Evolutionary conservation across 768 basidiomycete genomes (phyloP), one percentile per base, ranked within the genome.

Genomic region (Suillus spraguei): DNA sequence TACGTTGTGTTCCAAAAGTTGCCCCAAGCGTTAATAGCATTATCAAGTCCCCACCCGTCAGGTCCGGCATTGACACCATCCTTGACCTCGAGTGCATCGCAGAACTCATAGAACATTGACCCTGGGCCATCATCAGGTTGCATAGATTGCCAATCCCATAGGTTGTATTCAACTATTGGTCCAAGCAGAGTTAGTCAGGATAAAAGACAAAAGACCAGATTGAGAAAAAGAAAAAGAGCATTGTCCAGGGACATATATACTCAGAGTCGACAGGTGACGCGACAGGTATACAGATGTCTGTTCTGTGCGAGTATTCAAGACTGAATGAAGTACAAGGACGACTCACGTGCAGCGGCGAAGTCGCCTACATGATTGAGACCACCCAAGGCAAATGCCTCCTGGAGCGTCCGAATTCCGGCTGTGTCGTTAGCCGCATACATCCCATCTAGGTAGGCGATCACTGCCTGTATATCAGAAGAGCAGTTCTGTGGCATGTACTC

Each of bases 401-500:
- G 87, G 63, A 91, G 72, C 28, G 66, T 68, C 61, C 85, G 73
- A 41, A 89, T 86, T 14, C 84, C 83, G 28, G 28, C 50, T 28
- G 9, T 32, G 74, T 86, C 77, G 0, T 78, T 78, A 6, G 77
- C 76, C 0, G 74, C 73, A 66, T 90, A 85, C 6, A 85, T 83
- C 60, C 79, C 59, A 69, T 91, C 90, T 41, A 91, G 75, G 67
- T 89, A 81, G 7, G 81, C 69, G 60, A 91, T 81, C 16, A 87
- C 89, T 6, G 81, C 82, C 72, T 89, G 77, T 38, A 91, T 81
- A 68, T 92, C 91, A 0, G 87, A 82, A 11, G 89, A 90, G 74
- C 91, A 92, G 73, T 92, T 92, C 65, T 67, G 66, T 2, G 89
- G 87, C 88, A 90, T 91, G 68, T 84, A 76, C 67, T 83, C 78